A percentile compares a stretch with the other conserved stretches of the same genome.
Evolutionary conservation across 1,284 basidiomycete genomes (phyloP).

Genomic region (Trichosporon asahii): DNA sequence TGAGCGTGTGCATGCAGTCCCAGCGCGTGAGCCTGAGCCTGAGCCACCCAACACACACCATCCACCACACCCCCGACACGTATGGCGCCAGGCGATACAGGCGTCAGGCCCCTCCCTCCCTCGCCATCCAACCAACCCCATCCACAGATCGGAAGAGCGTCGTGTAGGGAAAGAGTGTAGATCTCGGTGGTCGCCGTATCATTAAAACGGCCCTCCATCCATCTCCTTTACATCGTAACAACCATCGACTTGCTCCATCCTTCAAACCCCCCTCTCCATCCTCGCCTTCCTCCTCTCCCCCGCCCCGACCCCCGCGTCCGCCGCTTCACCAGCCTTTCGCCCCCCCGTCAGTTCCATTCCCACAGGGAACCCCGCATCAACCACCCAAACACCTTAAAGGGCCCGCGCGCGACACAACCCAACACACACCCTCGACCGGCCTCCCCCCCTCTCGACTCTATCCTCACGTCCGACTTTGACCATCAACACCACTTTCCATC

Average conservation of each 20-base stretch:
- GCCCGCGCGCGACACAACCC: constrained; percentile 7
- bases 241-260: background rate
- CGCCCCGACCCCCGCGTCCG: background rate
- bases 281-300: background rate
- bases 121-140: background rate
- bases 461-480: constrained; percentile 5
- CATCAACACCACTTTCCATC: constrained; percentile 3
- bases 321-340: background rate
- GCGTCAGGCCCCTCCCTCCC: background rate
- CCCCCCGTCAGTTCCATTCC: constrained; percentile 2
- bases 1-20: too few relatives aligned
- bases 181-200: too few relatives aligned
- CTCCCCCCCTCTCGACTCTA: background rate
- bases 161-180: too few relatives aligned
- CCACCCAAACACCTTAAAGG: constrained; percentile 7
- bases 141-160: too few relatives aligned
- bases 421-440: background rate
- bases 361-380: constrained; percentile 9
- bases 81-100: background rate
- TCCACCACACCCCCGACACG: too few relatives aligned
- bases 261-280: background rate
- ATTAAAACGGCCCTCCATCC: background rate
- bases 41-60: too few relatives aligned
- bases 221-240: background rate
- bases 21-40: background rate